These are phyloP conservation scores for Coniochaeta sp. DNA, from an alignment of 2,329 filamentous ascomycete genomes.

Conservation along the genomic window DNA sequence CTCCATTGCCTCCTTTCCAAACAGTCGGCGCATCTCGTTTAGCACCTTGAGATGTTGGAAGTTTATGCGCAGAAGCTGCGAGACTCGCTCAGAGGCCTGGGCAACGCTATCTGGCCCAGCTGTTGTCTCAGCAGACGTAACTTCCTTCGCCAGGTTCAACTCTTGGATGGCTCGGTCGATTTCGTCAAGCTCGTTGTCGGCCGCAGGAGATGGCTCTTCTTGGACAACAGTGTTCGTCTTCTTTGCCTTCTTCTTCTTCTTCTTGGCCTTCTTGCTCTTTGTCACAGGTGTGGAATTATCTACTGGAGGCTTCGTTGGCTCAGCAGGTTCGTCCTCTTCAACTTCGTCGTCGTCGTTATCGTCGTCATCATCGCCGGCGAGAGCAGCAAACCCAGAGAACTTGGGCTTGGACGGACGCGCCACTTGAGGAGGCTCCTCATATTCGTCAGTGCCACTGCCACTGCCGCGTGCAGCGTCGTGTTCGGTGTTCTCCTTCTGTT, in stretches of 20 bases:
- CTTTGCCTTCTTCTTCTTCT: conserved; percentile 26
- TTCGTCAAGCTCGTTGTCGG: conserved; percentile 36
- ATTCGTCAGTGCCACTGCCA: conserved; percentile 18
- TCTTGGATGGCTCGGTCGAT: conserved; percentile 48
- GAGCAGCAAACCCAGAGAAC: conserved; percentile 45
- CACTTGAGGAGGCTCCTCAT: conserved; percentile 22
- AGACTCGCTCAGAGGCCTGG: conserved; percentile 10
- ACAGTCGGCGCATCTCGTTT: conserved; percentile 77
- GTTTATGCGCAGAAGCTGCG: conserved; percentile 39
- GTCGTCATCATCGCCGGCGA: conserved; percentile 37
- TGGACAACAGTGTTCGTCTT: conserved; percentile 26
- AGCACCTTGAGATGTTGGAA: conserved; percentile 72
- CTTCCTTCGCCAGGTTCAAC: conserved; percentile 29
- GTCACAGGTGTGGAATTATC: conserved; percentile 19
- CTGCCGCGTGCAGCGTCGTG: conserved; percentile 26
- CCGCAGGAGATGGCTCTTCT: conserved; percentile 8
- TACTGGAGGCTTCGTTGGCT: conserved; percentile 8
- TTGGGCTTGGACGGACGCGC: conserved; percentile 31
- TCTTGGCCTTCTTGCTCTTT: conserved; percentile 30
- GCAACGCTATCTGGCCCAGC: not conserved
- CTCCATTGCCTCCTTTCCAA: conserved; percentile 50
- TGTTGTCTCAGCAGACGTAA: not conserved
- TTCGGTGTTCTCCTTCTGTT: conserved; percentile 16
- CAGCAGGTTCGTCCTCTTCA: conserved; percentile 22
- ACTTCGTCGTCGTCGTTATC: conserved; percentile 28